Evolutionary conservation across 2,329 filamentous ascomycete species (phyloP), one percentile per base, ranked within the genome.

Genomic region (Fusarium coicis): DNA sequence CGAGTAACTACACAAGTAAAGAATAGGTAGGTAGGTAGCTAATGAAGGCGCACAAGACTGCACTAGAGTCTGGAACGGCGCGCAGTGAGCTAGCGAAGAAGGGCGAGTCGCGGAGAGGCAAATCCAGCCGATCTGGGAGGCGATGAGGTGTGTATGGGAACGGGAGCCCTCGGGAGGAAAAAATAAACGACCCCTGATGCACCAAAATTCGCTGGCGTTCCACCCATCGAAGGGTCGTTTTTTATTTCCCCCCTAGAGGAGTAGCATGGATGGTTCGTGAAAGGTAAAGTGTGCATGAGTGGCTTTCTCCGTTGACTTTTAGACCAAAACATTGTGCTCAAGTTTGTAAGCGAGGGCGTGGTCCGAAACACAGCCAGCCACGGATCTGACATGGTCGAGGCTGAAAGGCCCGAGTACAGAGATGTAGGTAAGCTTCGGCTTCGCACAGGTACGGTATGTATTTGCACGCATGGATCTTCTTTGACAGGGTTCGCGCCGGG

Each of bases 381-480:
- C 53, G 40, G 52, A 72, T 72, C 68, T 68, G 68, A 46, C 23
- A 65, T 57, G 62, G 62, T 67, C 44, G 34, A 63, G 66, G 64
- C 43, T 68, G 50, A 68, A 57, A 63, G 39, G 56, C 21, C 52
- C 62, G 46, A 55, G 44, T 50, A 42, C 26, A 43, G 57, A 53
- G 44, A 56, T 67, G 53, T 39, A 39, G 37, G 19, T 30, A 37
- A 39, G 26, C 55, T 26, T 54, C 28, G 30, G 49, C 21, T 63
- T 36, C 23, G 44, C 37, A n/a, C 40, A 66, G 37, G 53, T 59
- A 40, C n/a, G 32, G 43, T 50, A 37, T 26, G 39, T 59, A 34
- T n/a, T 44, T 59, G 64, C 43, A 44, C 52, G 36, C 11, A 44
- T 39, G 37, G 37, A 21, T 21, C 58, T 63, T 58, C 52, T 53